A percentile compares a stretch with the other conserved stretches of the same genome.
Conservation (phyloP, 2,329 filamentous ascomycete species). For the Aspergillus sp. region DNA sequence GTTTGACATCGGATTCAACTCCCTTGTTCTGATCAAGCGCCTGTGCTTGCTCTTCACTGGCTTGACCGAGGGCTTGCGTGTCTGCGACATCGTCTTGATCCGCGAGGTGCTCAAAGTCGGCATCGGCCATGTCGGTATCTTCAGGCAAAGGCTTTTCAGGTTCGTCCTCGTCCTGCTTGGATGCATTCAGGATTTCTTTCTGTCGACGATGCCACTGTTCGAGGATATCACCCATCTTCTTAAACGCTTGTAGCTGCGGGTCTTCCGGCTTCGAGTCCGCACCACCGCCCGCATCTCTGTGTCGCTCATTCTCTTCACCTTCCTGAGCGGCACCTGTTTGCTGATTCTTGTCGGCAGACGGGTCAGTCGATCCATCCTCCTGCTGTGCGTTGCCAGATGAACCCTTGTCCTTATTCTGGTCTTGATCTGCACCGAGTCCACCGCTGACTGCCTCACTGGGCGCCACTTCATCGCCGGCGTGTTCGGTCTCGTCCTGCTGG, state of each 20-base stretch:
- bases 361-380: constrained; percentile 43
- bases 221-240: constrained; percentile 88
- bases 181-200: constrained; percentile 69
- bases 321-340: constrained; percentile 42
- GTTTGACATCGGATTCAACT: constrained; percentile 64
- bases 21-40: constrained; percentile 87
- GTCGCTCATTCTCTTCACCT: constrained; percentile 36
- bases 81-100: constrained; percentile 81
- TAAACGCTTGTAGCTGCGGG: constrained; percentile 69
- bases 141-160: constrained; percentile 50
- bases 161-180: constrained; percentile 51
- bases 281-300: constrained; percentile 35
- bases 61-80: constrained; percentile 85
- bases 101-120: constrained; percentile 91
- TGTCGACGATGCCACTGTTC: constrained; percentile 92
- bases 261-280: constrained; percentile 35
- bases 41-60: constrained; percentile 80
- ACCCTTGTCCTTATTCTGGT: constrained; percentile 42
- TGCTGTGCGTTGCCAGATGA: constrained; percentile 47
- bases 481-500: constrained; percentile 48
- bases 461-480: constrained; percentile 54
- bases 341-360: constrained; percentile 46
- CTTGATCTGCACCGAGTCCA: constrained; percentile 38
- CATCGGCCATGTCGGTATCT: constrained; percentile 69
- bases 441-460: constrained; percentile 41